Base-by-base conservation (phyloP, 768 basidiomycete genomes). In the Cystofilobasidium capitatum region DNA sequence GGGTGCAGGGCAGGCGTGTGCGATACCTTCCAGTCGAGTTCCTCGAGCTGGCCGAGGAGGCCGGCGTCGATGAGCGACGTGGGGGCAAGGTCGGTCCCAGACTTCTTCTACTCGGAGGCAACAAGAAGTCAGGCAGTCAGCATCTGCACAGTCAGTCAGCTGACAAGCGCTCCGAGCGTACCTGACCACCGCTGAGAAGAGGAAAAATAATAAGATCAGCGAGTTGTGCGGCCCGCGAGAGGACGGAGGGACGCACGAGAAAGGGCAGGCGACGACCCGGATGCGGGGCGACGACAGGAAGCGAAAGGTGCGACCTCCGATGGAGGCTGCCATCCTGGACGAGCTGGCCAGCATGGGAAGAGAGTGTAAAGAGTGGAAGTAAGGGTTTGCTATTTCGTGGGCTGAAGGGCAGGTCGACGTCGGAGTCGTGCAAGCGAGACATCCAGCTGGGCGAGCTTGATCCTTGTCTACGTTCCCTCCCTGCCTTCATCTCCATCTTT, bases 201-300 rank as follows among this genome's bases (percentile, higher is more conserved):
- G 33, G 57, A 13, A 12, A 36, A 47, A 36, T 29, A n/a, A 29
- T 4, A 16, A 44, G 31, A 59, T 26, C 35, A 2, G 20, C 8
- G 24, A 35, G 70, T 33, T 39, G 36, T 58, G 58, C 29, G 47
- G 58, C n/a, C 80, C 86, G 85, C 45, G n/a, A 42, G 42, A 47
- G 62, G 51, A 58, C 64, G 58, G 65, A 39, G 58, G 2, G 20
- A 69, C 68, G 14, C 73, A 90, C 91, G 88, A 91, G 82, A 96
- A 96, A 20, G 93, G 93, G 79, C 92, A 96, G 33, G 90, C 91
- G 35, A 98, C 86, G 73, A 98, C 88, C 87, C 92, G 70, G 42
- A 58, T 36, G 54, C 69, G 61, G 20, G 68, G 68, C 29, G 42
- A 58, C 31, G 51, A 33, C 16, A 69, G 57, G 45, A 64, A 47